Percentiles rank a stretch among this genome's conserved stretches.
These are phyloP conservation scores for Rutidosis leptorrhynchoides DNA, from an alignment of 129 eudicot genomes.

Conservation along the genomic window DNA sequence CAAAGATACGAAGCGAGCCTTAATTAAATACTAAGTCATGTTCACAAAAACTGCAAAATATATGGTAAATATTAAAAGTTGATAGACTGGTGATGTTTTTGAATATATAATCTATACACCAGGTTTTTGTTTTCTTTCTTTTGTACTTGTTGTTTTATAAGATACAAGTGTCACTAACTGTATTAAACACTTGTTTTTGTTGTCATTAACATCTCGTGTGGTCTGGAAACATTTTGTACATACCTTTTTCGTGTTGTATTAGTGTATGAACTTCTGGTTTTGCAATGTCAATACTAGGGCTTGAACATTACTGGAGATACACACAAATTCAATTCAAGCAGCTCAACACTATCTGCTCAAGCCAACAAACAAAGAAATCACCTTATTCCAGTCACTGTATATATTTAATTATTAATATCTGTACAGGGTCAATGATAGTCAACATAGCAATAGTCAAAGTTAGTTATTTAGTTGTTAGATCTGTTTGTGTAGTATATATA, in stretches of 20 bases:
- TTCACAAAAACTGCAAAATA: conserved; percentile 26
- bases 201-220: conserved; percentile 16
- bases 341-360: too few relatives aligned
- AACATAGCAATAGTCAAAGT: too few relatives aligned
- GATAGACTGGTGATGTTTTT: conserved; percentile 33
- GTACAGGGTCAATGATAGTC: too few relatives aligned
- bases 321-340: too few relatives aligned
- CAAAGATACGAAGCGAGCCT: conserved; percentile 9
- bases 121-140: conserved; percentile 29
- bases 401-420: too few relatives aligned
- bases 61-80: conserved; percentile 37
- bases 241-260: conserved; percentile 29
- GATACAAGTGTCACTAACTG: conserved; percentile 32
- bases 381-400: too few relatives aligned
- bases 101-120: conserved; percentile 21
- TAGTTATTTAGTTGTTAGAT: too few relatives aligned
- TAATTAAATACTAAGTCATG: conserved; percentile 27
- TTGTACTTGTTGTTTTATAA: conserved; percentile 23
- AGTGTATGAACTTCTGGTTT: conserved; percentile 26
- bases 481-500: too few relatives aligned
- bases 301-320: too few relatives aligned
- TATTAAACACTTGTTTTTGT: conserved; percentile 28
- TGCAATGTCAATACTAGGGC: conserved; percentile 28
- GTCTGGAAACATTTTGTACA: conserved; percentile 34
- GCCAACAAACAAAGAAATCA: too few relatives aligned